Evolutionary conservation across 2,329 filamentous ascomycete genomes (phyloP).

Genomic region (Didymella arachidicola): DNA sequence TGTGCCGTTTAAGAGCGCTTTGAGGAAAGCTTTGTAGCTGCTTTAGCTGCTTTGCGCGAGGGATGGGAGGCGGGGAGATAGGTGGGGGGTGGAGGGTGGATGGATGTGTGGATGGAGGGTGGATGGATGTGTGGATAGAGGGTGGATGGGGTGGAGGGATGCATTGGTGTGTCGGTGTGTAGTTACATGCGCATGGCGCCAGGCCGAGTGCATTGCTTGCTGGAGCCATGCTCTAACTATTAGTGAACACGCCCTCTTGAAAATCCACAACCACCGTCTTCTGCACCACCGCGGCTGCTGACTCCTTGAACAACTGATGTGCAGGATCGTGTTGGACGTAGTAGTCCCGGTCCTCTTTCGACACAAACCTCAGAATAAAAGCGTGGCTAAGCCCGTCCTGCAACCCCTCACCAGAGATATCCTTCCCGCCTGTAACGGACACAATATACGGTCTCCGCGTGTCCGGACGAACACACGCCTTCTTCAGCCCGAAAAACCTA

Average conservation of each 20-base stretch:
- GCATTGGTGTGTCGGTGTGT: too few relatives aligned
- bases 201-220: background rate
- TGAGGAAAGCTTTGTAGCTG: conserved; percentile 54
- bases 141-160: too few relatives aligned
- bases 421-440: conserved; percentile 43
- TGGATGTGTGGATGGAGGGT: too few relatives aligned
- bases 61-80: too few relatives aligned
- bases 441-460: conserved; percentile 39
- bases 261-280: conserved; percentile 55
- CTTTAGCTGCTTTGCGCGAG: too few relatives aligned
- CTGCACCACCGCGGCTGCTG: conserved; percentile 45
- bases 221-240: background rate
- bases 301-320: conserved; percentile 51
- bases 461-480: conserved; percentile 40
- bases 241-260: conserved; percentile 43
- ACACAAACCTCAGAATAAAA: conserved; percentile 54
- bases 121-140: too few relatives aligned
- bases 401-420: conserved; percentile 46
- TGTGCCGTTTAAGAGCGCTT: conserved; percentile 58
- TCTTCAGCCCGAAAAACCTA: conserved; percentile 42
- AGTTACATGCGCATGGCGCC: background rate
- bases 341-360: conserved; percentile 53
- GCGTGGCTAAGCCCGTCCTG: conserved; percentile 55
- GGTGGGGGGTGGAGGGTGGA: too few relatives aligned
- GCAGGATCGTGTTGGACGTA: conserved; percentile 54